These are phyloP conservation scores for Calonectria montana DNA, from an alignment of 2,329 filamentous ascomycete species.

Conservation along the genomic window DNA sequence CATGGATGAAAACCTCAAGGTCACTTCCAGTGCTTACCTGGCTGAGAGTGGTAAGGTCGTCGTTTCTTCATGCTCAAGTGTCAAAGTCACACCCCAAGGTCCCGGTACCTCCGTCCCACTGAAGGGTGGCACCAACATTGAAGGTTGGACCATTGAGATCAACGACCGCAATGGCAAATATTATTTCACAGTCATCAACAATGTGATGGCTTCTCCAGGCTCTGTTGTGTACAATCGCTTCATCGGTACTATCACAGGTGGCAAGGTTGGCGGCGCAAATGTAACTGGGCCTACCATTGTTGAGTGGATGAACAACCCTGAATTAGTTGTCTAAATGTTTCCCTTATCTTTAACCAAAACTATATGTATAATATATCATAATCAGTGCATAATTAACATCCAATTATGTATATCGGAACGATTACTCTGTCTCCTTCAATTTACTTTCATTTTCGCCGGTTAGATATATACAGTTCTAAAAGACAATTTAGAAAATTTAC, in stretches of 20 bases:
- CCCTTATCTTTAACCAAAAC: no score
- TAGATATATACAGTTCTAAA: no score
- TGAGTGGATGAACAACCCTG: neutral
- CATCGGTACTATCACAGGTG: neutral
- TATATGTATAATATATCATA: no score
- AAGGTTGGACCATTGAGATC: neutral
- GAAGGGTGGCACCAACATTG: neutral
- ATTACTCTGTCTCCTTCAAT: neutral
- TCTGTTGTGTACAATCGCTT: neutral
- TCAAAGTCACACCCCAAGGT: neutral
- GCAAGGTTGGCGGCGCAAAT: neutral
- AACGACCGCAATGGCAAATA: neutral
- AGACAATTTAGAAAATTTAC: no score
- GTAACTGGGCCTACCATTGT: neutral
- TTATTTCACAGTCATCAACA: neutral
- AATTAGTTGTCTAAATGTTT: neutral
- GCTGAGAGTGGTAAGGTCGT: neutral
- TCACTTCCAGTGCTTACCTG: neutral
- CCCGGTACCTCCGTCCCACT: neutral
- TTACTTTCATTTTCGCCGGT: neutral
- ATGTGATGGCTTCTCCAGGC: neutral
- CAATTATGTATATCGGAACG: no score
- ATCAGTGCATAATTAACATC: no score
- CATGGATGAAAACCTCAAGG: neutral
- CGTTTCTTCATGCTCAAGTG: neutral